These are phyloP conservation scores for Aureobasidium sp. DNA, from an alignment of 2,329 filamentous ascomycete genomes.

Conservation along the genomic window DNA sequence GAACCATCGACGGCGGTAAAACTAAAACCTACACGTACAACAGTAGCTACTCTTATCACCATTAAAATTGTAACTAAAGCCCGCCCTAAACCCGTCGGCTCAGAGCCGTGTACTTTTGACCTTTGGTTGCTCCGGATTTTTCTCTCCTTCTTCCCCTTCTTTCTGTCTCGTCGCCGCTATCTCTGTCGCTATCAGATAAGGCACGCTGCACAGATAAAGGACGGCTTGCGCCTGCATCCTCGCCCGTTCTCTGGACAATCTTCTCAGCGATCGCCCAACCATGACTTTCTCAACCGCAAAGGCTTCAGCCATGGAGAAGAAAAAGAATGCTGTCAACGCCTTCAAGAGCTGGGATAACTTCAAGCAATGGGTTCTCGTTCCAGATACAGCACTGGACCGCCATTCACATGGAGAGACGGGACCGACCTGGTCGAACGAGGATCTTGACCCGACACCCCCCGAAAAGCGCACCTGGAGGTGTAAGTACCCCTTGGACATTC, in stretches of 20 bases:
- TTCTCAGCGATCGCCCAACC: not conserved
- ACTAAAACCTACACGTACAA: constrained; percentile 3
- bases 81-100: not conserved
- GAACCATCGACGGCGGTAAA: constrained; percentile 1
- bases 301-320: constrained; percentile 13
- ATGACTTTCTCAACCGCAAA: constrained; percentile 5
- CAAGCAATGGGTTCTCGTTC: constrained; percentile 17
- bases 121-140: not conserved
- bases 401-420: constrained; percentile 15
- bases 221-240: not conserved
- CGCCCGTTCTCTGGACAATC: not conserved
- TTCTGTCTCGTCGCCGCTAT: constrained; percentile 2
- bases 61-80: not conserved
- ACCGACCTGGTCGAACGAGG: constrained; percentile 20
- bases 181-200: constrained; percentile 10
- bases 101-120: not conserved
- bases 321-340: constrained; percentile 12
- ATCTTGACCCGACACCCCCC: constrained; percentile 30
- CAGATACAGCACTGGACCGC: constrained; percentile 17
- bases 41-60: not conserved
- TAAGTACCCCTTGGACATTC: not conserved
- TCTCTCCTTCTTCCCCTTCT: not conserved
- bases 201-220: constrained; percentile 2
- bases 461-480: constrained; percentile 28
- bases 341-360: constrained; percentile 19